phyloP scores from a whole-genome alignment of 164 flowering plant genomes.

The Cinnamomum micranthum region DNA sequence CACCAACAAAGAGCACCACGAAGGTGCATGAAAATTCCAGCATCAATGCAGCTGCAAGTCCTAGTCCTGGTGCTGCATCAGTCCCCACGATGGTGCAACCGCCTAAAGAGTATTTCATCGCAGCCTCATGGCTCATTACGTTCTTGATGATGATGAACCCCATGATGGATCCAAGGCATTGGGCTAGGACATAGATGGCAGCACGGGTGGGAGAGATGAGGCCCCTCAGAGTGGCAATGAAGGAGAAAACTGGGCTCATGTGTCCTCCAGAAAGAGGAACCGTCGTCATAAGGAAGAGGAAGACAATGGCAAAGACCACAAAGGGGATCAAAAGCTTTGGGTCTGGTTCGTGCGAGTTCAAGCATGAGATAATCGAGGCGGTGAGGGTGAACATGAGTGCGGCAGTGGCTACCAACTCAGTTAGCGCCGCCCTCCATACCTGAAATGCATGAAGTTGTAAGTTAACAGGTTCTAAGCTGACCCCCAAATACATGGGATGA shows the following conservation, averaged over 20 bases:
- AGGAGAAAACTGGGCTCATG: constrained; percentile 18
- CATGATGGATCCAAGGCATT: constrained; percentile 23
- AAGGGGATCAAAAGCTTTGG: constrained; percentile 36
- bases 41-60: constrained; percentile 8
- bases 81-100: constrained; percentile 18
- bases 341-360: constrained; percentile 20
- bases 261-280: constrained; percentile 8
- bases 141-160: constrained; percentile 9
- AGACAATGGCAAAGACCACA: constrained; percentile 5
- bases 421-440: constrained; percentile 48
- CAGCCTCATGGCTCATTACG: constrained; percentile 11
- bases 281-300: constrained; percentile 18
- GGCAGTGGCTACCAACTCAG: constrained; percentile 43
- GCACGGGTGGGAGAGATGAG: constrained; percentile 21
- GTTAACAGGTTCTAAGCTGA: background rate
- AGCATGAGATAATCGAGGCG: constrained; percentile 39
- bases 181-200: constrained; percentile 23
- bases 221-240: constrained; percentile 27
- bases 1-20: constrained; percentile 21
- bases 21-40: constrained; percentile 28
- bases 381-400: constrained; percentile 37
- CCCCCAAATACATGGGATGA: background rate
- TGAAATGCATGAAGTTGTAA: background rate
- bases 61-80: constrained; percentile 8
- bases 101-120: constrained; percentile 16